Evolutionary conservation across 2,329 filamentous ascomycete genomes (phyloP).

Genomic region (Chrysoporthe deuterocubensis): DNA sequence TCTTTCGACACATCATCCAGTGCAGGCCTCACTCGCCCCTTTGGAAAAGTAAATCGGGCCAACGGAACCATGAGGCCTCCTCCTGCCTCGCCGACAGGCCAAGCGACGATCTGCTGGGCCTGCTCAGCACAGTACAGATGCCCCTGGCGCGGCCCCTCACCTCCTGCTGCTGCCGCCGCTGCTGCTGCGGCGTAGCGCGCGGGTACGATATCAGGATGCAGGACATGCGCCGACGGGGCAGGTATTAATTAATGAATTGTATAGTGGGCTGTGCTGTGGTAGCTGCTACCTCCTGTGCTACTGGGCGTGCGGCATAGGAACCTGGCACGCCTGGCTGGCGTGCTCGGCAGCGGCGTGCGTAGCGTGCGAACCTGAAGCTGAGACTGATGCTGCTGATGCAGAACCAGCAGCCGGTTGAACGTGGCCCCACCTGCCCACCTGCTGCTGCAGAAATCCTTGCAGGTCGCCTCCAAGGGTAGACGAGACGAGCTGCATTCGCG

Average conservation of each 20-base stretch:
- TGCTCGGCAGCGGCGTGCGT: no score
- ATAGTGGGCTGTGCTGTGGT: neutral
- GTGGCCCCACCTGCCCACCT: slow-evolving; percentile 4
- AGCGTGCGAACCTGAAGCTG: neutral
- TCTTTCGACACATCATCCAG: neutral
- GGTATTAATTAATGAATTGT: neutral
- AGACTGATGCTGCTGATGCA: slow-evolving; percentile 4
- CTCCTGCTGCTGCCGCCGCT: neutral
- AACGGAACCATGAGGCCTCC: slow-evolving; percentile 1
- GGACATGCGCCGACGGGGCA: neutral
- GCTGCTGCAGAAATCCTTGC: slow-evolving; percentile 5
- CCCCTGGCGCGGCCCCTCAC: neutral
- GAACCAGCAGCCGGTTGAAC: neutral
- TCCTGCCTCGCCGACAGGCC: neutral
- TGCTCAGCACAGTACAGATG: neutral
- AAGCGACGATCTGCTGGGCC: no score
- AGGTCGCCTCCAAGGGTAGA: neutral
- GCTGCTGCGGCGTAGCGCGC: neutral
- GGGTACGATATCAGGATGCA: neutral
- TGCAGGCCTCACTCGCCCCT: neutral
- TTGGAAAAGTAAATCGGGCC: neutral
- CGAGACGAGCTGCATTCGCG: neutral
- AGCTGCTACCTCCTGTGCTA: neutral
- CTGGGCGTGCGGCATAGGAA: no score
- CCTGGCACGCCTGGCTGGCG: no score